These are phyloP conservation scores for Sclerospora graminicola DNA, from an alignment of 352 stramenopile genomes.

Conservation along the genomic window DNA sequence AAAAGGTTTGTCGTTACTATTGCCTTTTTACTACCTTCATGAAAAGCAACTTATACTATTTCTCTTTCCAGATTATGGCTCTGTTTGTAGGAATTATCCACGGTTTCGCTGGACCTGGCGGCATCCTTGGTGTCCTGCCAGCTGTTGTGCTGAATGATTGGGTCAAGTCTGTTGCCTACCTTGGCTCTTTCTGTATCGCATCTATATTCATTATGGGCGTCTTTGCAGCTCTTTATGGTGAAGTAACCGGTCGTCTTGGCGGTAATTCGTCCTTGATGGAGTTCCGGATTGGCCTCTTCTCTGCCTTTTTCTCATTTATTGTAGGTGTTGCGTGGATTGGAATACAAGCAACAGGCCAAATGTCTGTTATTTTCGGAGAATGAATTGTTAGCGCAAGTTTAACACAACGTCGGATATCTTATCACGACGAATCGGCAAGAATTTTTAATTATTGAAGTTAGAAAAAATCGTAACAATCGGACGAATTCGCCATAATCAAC, in stretches of 20 bases:
- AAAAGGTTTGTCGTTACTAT: conserved; percentile 12
- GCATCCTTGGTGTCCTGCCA: conserved; percentile 80
- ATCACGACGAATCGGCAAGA: too few relatives aligned
- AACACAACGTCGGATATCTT: not conserved
- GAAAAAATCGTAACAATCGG: too few relatives aligned
- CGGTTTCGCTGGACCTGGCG: conserved; percentile 72
- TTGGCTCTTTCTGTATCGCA: conserved; percentile 81
- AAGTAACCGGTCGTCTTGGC: conserved; percentile 43
- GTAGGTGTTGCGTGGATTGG: conserved; percentile 74
- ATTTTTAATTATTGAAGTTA: too few relatives aligned
- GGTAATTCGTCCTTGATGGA: conserved; percentile 45
- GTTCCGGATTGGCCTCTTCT: conserved; percentile 66
- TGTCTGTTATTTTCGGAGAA: conserved; percentile 58
- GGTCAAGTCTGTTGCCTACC: conserved; percentile 64
- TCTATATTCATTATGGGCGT: conserved; percentile 88
- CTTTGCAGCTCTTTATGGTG: conserved; percentile 82
- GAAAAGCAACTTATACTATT: not conserved
- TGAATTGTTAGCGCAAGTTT: conserved; percentile 10
- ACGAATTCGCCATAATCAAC: too few relatives aligned
- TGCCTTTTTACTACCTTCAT: not conserved
- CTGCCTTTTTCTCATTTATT: conserved; percentile 53
- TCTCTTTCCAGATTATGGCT: conserved; percentile 39
- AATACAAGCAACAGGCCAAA: conserved; percentile 51
- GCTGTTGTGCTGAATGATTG: conserved; percentile 34
- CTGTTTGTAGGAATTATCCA: conserved; percentile 82